Percentiles rank a stretch among this genome's conserved stretches.
Conservation (phyloP, 108 stramenopile genomes). For the Nannochloropsis granulata region DNA sequence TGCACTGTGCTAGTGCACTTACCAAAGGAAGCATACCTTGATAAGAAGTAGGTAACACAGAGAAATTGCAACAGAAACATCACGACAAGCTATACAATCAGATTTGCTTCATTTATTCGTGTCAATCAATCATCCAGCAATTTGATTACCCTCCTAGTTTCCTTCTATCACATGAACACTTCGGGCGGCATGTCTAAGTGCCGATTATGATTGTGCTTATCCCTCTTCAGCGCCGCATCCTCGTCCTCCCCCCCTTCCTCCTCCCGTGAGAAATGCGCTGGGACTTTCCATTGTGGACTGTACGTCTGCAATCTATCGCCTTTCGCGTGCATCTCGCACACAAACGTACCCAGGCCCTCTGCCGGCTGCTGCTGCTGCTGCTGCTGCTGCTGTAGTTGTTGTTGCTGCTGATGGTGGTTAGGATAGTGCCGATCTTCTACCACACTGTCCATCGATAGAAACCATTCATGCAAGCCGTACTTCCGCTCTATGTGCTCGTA, state of each 20-base stretch:
- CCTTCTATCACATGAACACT: not conserved
- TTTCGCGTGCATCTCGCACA: not conserved
- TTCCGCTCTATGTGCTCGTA: not conserved
- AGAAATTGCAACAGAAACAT: no score
- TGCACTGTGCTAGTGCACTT: no score
- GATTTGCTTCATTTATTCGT: no score
- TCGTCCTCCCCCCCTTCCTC: not conserved
- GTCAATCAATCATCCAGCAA: no score
- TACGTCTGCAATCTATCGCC: not conserved
- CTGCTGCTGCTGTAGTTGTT: not conserved
- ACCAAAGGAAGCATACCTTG: no score
- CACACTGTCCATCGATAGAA: not conserved
- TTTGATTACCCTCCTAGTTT: no score
- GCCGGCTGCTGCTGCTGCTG: slow-evolving; percentile 47
- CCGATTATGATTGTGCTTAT: not conserved
- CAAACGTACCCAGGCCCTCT: slow-evolving; percentile 22
- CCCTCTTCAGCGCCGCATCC: not conserved
- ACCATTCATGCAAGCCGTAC: not conserved
- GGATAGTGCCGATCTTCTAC: not conserved
- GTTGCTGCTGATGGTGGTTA: not conserved
- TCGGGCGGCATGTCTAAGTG: not conserved
- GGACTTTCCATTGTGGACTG: not conserved
- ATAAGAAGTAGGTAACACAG: no score
- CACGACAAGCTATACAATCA: no score
- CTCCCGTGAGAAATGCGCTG: no score